Evolutionary conservation across 805 yeast genomes (phyloP), one percentile per base, ranked within the genome.

Genomic region (Candida sphagnicola): DNA sequence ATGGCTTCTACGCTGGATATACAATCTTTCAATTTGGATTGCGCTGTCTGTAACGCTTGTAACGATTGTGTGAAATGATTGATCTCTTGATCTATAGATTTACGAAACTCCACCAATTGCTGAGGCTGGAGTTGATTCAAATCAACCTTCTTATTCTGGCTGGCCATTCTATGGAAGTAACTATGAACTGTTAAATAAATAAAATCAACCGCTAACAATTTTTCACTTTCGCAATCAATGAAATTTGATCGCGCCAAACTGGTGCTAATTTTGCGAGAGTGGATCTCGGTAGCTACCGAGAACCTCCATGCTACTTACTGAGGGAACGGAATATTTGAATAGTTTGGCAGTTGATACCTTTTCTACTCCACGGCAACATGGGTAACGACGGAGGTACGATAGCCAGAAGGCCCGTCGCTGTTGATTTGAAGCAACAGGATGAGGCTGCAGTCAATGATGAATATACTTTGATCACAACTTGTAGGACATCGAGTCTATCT

Each of bases 11-110:
- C 80, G 46, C 88, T 83, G 29, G 70, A 69, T 13, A 80, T 73
- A 59, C 97, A 91, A 48, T 90, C 96, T 47, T 73, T 74, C 56
- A 89, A 86, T 62, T 86, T 90, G 35, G 74, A 62, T 54, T 82
- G 85, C 2, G 98, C 98, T 32, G 88, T 74, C 42, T 79, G 78
- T 30, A 93, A 73, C 4, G 96, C 95, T 48, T 80, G 83, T 42
- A 85, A 74, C 0, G 98, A 90, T 34, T 83, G 82, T 14, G 86
- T 75, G 51, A 93, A 80, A 54, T 90, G 96, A 50, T 85, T 86
- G 28, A 90, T 68, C 57, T 93, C 99, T 51, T 79, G 81, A 49
- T 87, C 91, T 16, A 93, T 74, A 53, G 83, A 85, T 48, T 81
- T 82, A 50, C 93, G 85, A 59, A 93, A 79, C 48, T 87, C 90